Evolutionary conservation across 2,329 filamentous ascomycete species (phyloP).

Genomic region (Alternaria ventricosa): DNA sequence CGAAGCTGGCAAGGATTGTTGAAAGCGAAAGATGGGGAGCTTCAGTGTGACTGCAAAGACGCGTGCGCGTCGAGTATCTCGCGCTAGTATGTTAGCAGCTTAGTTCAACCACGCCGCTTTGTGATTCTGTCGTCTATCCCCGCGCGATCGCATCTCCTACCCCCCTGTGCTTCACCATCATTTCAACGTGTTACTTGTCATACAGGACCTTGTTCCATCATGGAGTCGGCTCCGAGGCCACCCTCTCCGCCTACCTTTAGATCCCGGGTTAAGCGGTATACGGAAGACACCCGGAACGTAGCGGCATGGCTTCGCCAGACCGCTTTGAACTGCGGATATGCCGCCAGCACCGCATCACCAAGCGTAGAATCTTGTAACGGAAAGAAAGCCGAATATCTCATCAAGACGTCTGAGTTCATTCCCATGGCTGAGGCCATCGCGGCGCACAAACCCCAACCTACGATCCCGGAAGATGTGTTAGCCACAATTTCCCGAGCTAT

Average conservation of each 20-base stretch:
- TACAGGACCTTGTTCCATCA: neutral
- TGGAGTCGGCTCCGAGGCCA: neutral
- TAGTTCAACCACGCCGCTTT: neutral
- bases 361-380: neutral
- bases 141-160: neutral
- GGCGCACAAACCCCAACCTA: neutral
- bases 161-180: neutral
- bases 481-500: neutral
- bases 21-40: neutral
- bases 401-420: neutral
- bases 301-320: neutral
- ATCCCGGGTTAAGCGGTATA: neutral
- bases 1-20: neutral
- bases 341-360: neutral
- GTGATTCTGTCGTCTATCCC: neutral
- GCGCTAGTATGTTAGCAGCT: neutral
- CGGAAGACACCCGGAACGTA: neutral
- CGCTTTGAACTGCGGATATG: neutral
- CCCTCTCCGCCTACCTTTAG: neutral
- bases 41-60: neutral
- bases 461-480: neutral
- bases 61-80: neutral
- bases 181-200: neutral
- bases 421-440: neutral
- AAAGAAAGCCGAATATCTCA: neutral